Base-by-base conservation (phyloP, 768 basidiomycete genomes). In the Amanita subjunquillea region DNA sequence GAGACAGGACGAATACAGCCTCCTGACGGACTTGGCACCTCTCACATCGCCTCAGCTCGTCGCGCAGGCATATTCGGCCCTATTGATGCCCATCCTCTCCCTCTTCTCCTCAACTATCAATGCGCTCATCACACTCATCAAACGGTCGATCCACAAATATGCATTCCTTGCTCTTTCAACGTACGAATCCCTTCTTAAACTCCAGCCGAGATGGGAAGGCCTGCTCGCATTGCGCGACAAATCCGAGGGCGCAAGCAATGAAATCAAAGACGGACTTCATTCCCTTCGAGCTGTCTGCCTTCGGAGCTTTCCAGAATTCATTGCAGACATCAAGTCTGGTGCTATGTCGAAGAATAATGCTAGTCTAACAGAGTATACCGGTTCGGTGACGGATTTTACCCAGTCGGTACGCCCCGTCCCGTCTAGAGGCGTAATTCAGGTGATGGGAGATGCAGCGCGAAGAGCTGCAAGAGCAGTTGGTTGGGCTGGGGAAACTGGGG, bases 271-370 rank as follows among this genome's bases (percentile, higher is more conserved):
- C 7, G 82, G 80, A 0, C 59, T 87, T 6, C 78, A 80, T 48
- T 68, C 76, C 4, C 68, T 92, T 8, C 71, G 85, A 12, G 79
- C 75, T 0, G 72, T 90, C 1, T 89, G 87, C 60, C 65, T 91
- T 54, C 73, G 90, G 42, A 89, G 85, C 48, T 92, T 91, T 63
- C 89, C 90, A 0, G 89, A 92, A 59, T 85, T 87, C 57, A 63
- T 92, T 43, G 87, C 81, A 15, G 87, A 91, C 62, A 66, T 91
- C 60, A 88, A 88, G 63, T 63, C 83, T 55, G 82, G 81, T 1
- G 77, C 75, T 2, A 61, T 73, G 40, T 66, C 77, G 4, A 81
- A 73, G 56, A 76, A 75, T 3, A 74, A 77, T 3, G 85, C 87
- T 60, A 65, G 22, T 23, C 81, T 4, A 78, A 78, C 51, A 13